Evolutionary conservation across 805 yeast species (phyloP), one percentile per base, ranked within the genome.

Genomic region (Lipomyces mesembrius): DNA sequence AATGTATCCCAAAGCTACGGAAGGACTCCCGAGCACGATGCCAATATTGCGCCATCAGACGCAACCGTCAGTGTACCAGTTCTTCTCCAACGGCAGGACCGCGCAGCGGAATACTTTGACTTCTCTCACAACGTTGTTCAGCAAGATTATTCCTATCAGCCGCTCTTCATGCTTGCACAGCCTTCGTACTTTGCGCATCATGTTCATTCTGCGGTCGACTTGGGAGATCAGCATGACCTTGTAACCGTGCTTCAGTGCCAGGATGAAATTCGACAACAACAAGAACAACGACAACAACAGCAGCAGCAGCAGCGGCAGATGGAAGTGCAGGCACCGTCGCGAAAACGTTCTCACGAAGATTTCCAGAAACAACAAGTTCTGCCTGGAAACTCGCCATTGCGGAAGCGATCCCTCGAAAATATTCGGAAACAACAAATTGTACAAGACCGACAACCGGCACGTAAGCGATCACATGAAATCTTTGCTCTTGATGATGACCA

Each of bases 211-310:
- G 49, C 49, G 49, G 20, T 43, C 11, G 49, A 43, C 22, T 43
- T 43, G 49, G 49, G 49, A 43, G 49, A 43, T n/a, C 49, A 43
- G 49, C 49, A 43, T 43, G 49, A 43, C 11, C 49, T 43, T 43
- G 49, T 43, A 7, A n/a, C 49, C 49, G 22, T n/a, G 9, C 49
- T 43, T 3, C 49, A 43, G 49, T n/a, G 22, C 9, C 49, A 43
- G 49, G 22, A n/a, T n/a, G 22, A 43, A 8, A 22, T 17, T n/a
- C 49, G 8, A 7, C 20, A 43, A 17, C 49, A 17, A 37, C 39
- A 14, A 11, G 14, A 9, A 35, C 12, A 9, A 7, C 14, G 2
- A 11, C 37, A 11, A 25, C 27, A 34, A 34, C 37, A 34, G 6
- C 12, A 11, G 2, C 37, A 34, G 6, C 12, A 9, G 1, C 14